A percentile compares a stretch with the other conserved stretches of the same genome.
These are phyloP conservation scores for Barbatosphaeria neglecta DNA, from an alignment of 495 filamentous ascomycete genomes.

Conservation along the genomic window DNA sequence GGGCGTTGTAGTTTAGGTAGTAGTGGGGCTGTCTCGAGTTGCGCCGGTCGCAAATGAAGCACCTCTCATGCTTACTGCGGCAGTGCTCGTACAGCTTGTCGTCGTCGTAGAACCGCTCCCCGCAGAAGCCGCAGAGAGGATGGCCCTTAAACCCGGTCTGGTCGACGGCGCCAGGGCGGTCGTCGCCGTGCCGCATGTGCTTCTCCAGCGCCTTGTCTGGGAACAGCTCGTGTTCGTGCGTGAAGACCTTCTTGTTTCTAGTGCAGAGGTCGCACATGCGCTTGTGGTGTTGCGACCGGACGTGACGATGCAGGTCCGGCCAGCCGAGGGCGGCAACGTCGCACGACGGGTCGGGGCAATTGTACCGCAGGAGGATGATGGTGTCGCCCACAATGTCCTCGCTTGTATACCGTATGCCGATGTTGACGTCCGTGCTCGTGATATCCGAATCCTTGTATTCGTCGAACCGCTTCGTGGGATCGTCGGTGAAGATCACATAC, in stretches of 20 bases:
- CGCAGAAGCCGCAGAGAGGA: slow-evolving; percentile 88
- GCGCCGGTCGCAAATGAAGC: slow-evolving; percentile 80
- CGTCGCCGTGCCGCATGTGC: slow-evolving; percentile 85
- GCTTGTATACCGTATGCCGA: slow-evolving; percentile 84
- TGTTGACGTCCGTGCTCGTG: slow-evolving; percentile 60
- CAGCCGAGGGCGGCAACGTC: slow-evolving; percentile 85
- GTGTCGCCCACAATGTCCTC: slow-evolving; percentile 82
- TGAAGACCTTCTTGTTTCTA: slow-evolving; percentile 93
- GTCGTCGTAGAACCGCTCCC: slow-evolving; percentile 82
- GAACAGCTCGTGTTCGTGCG: slow-evolving; percentile 95
- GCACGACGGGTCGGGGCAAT: slow-evolving; percentile 77
- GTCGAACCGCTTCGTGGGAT: slow-evolving; percentile 65
- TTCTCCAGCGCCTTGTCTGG: slow-evolving; percentile 64
- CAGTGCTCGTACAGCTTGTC: slow-evolving; percentile 94
- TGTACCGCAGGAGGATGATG: slow-evolving; percentile 77
- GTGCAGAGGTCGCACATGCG: slow-evolving; percentile 95
- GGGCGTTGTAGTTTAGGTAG: slow-evolving; percentile 70
- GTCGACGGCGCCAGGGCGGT: slow-evolving; percentile 77
- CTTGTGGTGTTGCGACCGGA: slow-evolving; percentile 66
- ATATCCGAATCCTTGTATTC: slow-evolving; percentile 68
- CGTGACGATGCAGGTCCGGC: slow-evolving; percentile 89
- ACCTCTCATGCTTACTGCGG: slow-evolving; percentile 82
- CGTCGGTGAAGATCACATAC: slow-evolving; percentile 85
- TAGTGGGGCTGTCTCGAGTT: slow-evolving; percentile 66
- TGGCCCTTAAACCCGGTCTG: slow-evolving; percentile 96